These are phyloP conservation scores for Stagonosporopsis tanaceti DNA, from an alignment of 2,329 filamentous ascomycete genomes.

Conservation along the genomic window DNA sequence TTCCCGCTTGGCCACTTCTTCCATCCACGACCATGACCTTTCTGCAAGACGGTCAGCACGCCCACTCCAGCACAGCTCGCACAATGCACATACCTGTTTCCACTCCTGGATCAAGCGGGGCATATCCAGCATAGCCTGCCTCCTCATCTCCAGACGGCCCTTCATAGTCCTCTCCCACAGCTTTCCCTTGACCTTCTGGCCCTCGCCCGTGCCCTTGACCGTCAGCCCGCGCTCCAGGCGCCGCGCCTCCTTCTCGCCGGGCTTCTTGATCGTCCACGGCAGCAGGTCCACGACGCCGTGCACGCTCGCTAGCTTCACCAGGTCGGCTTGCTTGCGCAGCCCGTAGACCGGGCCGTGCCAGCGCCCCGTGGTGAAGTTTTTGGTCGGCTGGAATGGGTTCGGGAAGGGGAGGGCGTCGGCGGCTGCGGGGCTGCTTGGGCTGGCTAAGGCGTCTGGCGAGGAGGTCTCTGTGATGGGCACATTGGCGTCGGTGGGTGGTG, in stretches of 20 bases:
- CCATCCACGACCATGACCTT: slow-evolving; percentile 76
- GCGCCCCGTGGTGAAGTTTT: slow-evolving; percentile 78
- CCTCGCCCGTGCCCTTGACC: slow-evolving; percentile 92
- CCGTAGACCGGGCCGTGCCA: slow-evolving; percentile 88
- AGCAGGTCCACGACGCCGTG: slow-evolving; percentile 83
- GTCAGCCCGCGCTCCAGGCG: slow-evolving; percentile 80
- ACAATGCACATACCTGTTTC: slow-evolving; percentile 75
- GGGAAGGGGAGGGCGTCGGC: slow-evolving; percentile 59
- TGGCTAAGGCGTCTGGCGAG: slow-evolving; percentile 27
- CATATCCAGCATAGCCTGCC: slow-evolving; percentile 94
- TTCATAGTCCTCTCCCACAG: slow-evolving; percentile 87
- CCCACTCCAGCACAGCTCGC: slow-evolving; percentile 6
- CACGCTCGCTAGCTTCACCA: slow-evolving; percentile 83
- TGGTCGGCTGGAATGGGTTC: slow-evolving; percentile 84
- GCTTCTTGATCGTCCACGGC: slow-evolving; percentile 78
- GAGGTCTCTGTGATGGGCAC: slow-evolving; percentile 47
- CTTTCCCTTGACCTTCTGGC: slow-evolving; percentile 94
- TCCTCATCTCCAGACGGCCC: slow-evolving; percentile 83
- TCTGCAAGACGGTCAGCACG: slow-evolving; percentile 57
- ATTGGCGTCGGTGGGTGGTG: slow-evolving; percentile 43
- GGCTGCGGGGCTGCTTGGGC: not conserved
- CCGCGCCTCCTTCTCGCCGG: slow-evolving; percentile 72
- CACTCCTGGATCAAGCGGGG: slow-evolving; percentile 88
- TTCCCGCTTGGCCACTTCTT: slow-evolving; percentile 71
- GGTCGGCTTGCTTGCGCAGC: slow-evolving; percentile 84